Percentiles rank a stretch among this genome's conserved stretches.
phyloP scores from a whole-genome alignment of 2,329 filamentous ascomycete genomes.

The Lasiodiplodia sp. region DNA sequence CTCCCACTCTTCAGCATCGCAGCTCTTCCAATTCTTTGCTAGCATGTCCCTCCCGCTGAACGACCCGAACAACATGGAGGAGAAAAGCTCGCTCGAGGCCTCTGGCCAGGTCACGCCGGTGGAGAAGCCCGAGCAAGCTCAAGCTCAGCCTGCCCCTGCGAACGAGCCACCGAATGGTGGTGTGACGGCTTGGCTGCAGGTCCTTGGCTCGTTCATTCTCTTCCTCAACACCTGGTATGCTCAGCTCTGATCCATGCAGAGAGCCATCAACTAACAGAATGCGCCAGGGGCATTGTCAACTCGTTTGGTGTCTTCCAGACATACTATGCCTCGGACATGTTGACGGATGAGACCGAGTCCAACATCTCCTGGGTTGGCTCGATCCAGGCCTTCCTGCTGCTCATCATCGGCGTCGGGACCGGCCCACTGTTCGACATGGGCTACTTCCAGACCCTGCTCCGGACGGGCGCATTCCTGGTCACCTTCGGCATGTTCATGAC shows the following conservation, averaged over 20 bases:
- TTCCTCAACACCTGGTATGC: slow-evolving; percentile 57
- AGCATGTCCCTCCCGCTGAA: slow-evolving; percentile 4
- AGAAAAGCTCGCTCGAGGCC: background rate
- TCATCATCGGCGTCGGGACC: slow-evolving; percentile 54
- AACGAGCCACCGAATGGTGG: slow-evolving; percentile 53
- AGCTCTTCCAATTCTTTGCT: background rate
- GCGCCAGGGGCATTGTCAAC: slow-evolving; percentile 51
- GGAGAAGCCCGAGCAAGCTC: background rate
- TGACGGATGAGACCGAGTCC: slow-evolving; percentile 49
- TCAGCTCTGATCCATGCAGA: background rate
- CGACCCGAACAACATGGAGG: background rate
- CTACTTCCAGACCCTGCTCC: slow-evolving; percentile 53
- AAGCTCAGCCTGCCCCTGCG: background rate
- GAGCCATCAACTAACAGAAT: background rate
- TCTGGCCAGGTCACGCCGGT: background rate
- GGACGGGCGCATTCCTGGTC: slow-evolving; percentile 54
- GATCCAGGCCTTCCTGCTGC: slow-evolving; percentile 56
- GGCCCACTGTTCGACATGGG: slow-evolving; percentile 60
- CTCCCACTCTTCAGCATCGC: background rate
- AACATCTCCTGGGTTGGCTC: slow-evolving; percentile 59
- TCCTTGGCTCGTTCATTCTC: slow-evolving; percentile 56
- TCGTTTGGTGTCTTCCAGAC: slow-evolving; percentile 58
- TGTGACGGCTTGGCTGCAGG: slow-evolving; percentile 56
- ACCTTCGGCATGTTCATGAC: slow-evolving; percentile 60
- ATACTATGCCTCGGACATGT: slow-evolving; percentile 54